Percentiles rank a stretch among this genome's conserved stretches.
Conservation (phyloP, 2,329 filamentous ascomycete species). For the Hymenoscyphus scutula region DNA sequence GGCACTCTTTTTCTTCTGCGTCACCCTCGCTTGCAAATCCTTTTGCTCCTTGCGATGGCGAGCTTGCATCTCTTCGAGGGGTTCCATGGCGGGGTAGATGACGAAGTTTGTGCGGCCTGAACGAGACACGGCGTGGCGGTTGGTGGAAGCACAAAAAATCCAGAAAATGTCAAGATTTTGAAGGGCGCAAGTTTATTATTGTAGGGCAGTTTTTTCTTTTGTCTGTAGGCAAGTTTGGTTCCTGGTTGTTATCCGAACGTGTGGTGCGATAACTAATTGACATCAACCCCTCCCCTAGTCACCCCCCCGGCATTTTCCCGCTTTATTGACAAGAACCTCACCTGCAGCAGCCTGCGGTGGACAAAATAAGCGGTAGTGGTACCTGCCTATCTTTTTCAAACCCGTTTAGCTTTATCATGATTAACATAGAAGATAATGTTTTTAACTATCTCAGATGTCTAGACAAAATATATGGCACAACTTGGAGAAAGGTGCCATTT, state of each 20-base stretch:
- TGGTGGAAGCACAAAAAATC: neutral
- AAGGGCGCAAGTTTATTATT: neutral
- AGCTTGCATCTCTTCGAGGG: conserved; percentile 72
- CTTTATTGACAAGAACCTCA: neutral
- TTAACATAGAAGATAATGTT: too few relatives aligned
- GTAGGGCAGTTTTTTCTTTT: conserved; percentile 10
- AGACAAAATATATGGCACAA: too few relatives aligned
- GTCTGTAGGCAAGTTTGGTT: conserved; percentile 24
- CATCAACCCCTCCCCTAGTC: too few relatives aligned
- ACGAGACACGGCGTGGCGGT: neutral
- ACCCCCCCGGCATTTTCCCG: neutral
- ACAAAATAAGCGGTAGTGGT: too few relatives aligned
- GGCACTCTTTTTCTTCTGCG: conserved; percentile 94
- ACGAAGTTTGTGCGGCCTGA: neutral
- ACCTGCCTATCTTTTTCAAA: too few relatives aligned
- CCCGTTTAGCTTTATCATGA: too few relatives aligned
- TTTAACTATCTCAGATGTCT: too few relatives aligned
- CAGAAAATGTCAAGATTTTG: neutral
- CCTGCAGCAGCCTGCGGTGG: too few relatives aligned
- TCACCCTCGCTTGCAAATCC: conserved; percentile 81
- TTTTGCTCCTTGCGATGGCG: conserved; percentile 86
- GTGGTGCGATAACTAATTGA: too few relatives aligned
- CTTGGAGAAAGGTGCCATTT: too few relatives aligned
- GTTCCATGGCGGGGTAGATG: conserved; percentile 39
- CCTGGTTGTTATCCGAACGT: conserved; percentile 15